Evolutionary conservation across 805 yeast genomes (phyloP), one percentile per base, ranked within the genome.

Genomic region (Monosporozyma aerobia): DNA sequence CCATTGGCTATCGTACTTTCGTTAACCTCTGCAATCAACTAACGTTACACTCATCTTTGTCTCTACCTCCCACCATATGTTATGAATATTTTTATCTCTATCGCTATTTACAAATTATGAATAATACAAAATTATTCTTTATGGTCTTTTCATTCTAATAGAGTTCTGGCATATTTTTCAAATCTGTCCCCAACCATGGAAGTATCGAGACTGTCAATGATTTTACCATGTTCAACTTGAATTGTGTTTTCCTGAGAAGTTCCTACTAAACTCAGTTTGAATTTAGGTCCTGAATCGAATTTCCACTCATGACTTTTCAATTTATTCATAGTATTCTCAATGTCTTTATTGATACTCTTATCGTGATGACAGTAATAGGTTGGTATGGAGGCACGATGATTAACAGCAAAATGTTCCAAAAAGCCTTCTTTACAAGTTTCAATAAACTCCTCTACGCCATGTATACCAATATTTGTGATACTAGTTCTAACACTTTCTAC

Each of bases 401-500:
- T 19, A 19, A 61, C 56, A 10, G 51, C 49, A 25, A 37, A 51
- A 8, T 51, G 23, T 0, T 58, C 43, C 23, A 58, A 51, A 33
- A 67, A 69, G 7, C 69, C 64, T 2, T 58, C 59, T 6, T 53
- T 50, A 48, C 65, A 60, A 9, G 70, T 60, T 25, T 68, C 63
- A 8, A 63, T 53, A 48, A 67, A 66, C 5, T 64, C 69, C 3
- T 62, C 61, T 2, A 68, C 54, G 2, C 68, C 60, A 5, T 57
- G 47, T 2, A 90, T 81, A 0, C 73, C 69, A 14, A 88, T 64
- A 62, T 94, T 94, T 0, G 78, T 69, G 3, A 94, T 95, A n/a
- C 81, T 81, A 0, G 96, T 81, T 48, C 82, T 79, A 3, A 92
- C 95, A 30, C 96, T 87, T 33, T 79, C 81, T 1, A 92, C 88